phyloP scores from a whole-genome alignment of 73 alveolate genomes.

The Paramecium octaurelia region DNA sequence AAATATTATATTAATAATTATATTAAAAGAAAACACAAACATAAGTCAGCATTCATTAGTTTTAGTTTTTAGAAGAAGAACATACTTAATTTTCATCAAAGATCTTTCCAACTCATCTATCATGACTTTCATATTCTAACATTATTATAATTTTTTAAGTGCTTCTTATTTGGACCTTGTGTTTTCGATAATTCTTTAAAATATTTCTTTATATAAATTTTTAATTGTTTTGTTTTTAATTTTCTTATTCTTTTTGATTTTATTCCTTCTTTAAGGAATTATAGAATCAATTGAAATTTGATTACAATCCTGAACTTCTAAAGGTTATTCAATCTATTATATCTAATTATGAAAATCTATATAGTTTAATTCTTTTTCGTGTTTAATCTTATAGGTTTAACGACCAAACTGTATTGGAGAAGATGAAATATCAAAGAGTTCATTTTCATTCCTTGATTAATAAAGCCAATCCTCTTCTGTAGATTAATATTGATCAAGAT shows the following conservation, averaged over 20 bases:
- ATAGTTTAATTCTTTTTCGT: not conserved
- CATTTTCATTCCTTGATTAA: not conserved
- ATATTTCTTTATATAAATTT: not conserved
- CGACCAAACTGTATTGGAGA: conserved; percentile 17
- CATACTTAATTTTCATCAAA: not conserved
- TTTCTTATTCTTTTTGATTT: not conserved
- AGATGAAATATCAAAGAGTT: not conserved
- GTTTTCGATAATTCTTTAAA: not conserved
- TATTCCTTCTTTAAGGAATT: not conserved
- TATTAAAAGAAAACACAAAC: not conserved
- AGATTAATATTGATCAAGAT: not conserved
- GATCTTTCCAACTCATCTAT: not conserved
- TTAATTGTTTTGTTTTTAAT: not conserved
- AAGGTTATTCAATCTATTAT: not conserved
- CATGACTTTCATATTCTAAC: not conserved
- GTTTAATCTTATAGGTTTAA: not conserved
- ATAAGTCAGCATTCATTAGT: not conserved
- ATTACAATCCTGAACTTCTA: not conserved
- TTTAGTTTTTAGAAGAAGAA: not conserved
- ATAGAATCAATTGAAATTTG: not conserved
- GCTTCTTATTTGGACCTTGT: not conserved
- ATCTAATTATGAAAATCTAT: not conserved
- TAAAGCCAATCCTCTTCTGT: not conserved
- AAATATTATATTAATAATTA: not conserved
- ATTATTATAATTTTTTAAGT: not conserved